Conservation (phyloP, 2,329 filamentous ascomycete species). For the Colletotrichum eremochloae region DNA sequence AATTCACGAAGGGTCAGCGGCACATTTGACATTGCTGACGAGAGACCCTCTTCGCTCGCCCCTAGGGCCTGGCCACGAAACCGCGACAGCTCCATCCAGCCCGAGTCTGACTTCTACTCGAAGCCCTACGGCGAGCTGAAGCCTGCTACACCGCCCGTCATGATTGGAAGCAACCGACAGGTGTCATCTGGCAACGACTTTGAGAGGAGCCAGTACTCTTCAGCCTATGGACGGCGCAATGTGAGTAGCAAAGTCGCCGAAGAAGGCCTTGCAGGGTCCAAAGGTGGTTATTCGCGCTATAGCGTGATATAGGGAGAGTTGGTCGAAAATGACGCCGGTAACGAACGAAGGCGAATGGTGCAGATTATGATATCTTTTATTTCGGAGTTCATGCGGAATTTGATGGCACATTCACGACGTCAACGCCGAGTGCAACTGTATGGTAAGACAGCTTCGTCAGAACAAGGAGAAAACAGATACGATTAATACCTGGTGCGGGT, state of each 20-base stretch:
- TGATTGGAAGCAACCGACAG: conserved; percentile 65
- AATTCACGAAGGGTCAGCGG: conserved; percentile 60
- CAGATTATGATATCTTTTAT: background rate
- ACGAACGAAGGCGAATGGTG: background rate
- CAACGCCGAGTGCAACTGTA: conserved; percentile 4
- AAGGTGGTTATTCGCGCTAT: conserved; percentile 43
- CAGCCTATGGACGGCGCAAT: conserved; percentile 64
- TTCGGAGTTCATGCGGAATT: conserved; percentile 7
- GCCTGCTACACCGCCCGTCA: conserved; percentile 65
- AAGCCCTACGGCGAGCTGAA: conserved; percentile 73
- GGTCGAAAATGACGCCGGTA: background rate
- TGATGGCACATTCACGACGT: background rate
- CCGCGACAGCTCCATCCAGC: conserved; percentile 63
- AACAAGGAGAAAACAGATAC: background rate
- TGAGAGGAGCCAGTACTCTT: conserved; percentile 48
- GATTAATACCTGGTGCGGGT: background rate
- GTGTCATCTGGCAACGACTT: conserved; percentile 72
- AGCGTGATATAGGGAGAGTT: conserved; percentile 40
- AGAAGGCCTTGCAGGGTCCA: conserved; percentile 69
- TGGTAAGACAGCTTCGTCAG: background rate
- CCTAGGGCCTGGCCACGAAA: conserved; percentile 45
- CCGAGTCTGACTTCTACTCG: conserved; percentile 63
- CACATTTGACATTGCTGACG: conserved; percentile 62
- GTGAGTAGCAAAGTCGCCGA: conserved; percentile 82
- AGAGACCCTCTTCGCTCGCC: conserved; percentile 45